Conservation (phyloP, 208 protist genomes). For the Leishmania major region DNA sequence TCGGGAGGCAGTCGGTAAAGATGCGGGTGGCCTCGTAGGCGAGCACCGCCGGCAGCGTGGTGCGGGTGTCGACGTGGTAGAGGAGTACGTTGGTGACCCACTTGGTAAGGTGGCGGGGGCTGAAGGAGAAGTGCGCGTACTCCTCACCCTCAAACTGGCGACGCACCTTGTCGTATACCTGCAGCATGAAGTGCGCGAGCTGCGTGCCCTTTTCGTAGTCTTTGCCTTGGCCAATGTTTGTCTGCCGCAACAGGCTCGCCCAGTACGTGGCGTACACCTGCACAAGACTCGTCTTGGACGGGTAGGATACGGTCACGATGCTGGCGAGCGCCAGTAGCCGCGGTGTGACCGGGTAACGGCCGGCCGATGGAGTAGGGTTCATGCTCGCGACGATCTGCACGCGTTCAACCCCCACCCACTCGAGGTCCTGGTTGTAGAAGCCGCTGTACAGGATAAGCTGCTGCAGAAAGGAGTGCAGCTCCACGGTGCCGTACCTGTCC, state of each 20-base stretch:
- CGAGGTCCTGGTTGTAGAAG: conserved; percentile 97
- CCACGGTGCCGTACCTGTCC: conserved; percentile 97
- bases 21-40: conserved; percentile 93
- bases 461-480: conserved; percentile 97
- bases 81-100: conserved; percentile 92
- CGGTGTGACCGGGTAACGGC: conserved; percentile 91
- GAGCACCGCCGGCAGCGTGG: conserved; percentile 91
- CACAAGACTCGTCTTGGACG: conserved; percentile 83
- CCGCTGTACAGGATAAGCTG: conserved; percentile 96
- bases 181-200: conserved; percentile 93
- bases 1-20: conserved; percentile 94
- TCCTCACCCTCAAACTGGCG: conserved; percentile 93
- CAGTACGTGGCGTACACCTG: conserved; percentile 94
- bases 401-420: conserved; percentile 95
- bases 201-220: conserved; percentile 72
- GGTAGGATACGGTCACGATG: conserved; percentile 93
- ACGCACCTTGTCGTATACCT: conserved; percentile 93
- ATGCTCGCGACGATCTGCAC: conserved; percentile 96
- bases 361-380: conserved; percentile 91
- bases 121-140: conserved; percentile 96
- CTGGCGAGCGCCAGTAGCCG: conserved; percentile 96
- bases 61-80: conserved; percentile 90
- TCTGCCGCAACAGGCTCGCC: conserved; percentile 60
- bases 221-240: conserved; percentile 59
- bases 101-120: conserved; percentile 95